Evolutionary conservation across 306 rosid genomes (phyloP).

Genomic region (Pachyrhizus erosus): DNA sequence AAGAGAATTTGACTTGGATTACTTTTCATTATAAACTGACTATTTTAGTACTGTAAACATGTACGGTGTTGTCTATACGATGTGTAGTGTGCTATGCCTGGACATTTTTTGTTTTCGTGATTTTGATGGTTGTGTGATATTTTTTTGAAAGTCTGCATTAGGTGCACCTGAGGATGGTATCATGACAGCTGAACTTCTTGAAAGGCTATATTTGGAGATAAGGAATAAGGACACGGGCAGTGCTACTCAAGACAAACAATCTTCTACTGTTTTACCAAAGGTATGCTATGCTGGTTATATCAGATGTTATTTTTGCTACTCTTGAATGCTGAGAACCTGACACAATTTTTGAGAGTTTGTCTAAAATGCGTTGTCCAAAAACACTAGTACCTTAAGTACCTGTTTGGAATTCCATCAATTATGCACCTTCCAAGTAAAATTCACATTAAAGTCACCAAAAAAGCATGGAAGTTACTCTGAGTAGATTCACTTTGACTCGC

Average conservation of each 20-base stretch:
- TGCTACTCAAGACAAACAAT: constrained; percentile 38
- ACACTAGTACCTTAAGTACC: neutral
- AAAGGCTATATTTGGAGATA: constrained; percentile 54
- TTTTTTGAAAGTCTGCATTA: constrained; percentile 60
- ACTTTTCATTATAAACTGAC: neutral
- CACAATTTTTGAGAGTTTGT: neutral
- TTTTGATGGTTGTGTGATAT: constrained; percentile 25
- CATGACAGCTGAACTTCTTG: constrained; percentile 81
- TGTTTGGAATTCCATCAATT: neutral
- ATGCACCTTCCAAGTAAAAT: neutral
- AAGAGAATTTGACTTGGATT: neutral
- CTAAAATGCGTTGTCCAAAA: neutral
- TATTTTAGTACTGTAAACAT: neutral
- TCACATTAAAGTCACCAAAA: neutral
- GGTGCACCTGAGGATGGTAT: constrained; percentile 85
- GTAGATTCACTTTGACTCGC: neutral
- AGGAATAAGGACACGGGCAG: constrained; percentile 41
- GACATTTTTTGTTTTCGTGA: constrained; percentile 6
- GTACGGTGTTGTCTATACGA: neutral
- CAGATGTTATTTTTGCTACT: constrained; percentile 1
- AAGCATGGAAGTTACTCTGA: neutral
- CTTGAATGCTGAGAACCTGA: constrained; percentile 9
- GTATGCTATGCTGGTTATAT: constrained; percentile 57
- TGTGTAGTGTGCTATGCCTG: constrained; percentile 1
- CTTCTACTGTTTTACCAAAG: constrained; percentile 44